Evolutionary conservation across 1,139 yeast genomes (phyloP).

Genomic region (Pichia sp.): DNA sequence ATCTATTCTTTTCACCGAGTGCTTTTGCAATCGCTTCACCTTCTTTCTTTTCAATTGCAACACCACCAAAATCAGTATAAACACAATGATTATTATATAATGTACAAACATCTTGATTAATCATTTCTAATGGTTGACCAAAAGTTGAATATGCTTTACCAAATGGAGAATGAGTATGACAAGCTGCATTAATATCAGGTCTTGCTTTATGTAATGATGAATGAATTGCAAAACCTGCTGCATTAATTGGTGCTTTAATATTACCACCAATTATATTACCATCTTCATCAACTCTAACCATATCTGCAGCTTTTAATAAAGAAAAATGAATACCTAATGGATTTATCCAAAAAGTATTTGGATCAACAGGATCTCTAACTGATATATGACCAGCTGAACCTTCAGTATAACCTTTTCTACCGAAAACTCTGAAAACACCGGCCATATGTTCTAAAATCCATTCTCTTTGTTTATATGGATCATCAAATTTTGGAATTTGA

Average conservation of each 20-base stretch:
- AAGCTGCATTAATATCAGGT: conserved; percentile 76
- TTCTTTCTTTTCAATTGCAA: conserved; percentile 68
- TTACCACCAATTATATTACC: conserved; percentile 48
- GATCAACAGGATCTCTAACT: conserved; percentile 68
- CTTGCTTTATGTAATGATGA: conserved; percentile 70
- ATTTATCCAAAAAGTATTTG: conserved; percentile 71
- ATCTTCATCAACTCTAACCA: conserved; percentile 69
- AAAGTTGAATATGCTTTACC: conserved; percentile 74
- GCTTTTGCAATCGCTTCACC: conserved; percentile 63
- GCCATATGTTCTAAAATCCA: conserved; percentile 75
- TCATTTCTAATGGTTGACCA: conserved; percentile 68
- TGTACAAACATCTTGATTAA: conserved; percentile 70
- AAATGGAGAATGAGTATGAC: conserved; percentile 69
- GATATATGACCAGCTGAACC: conserved; percentile 82
- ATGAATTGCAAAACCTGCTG: conserved; percentile 79
- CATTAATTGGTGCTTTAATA: conserved; percentile 50
- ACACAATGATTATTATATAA: conserved; percentile 64
- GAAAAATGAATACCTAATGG: conserved; percentile 71
- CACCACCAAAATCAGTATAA: conserved; percentile 69
- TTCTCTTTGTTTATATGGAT: conserved; percentile 46
- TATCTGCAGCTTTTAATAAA: conserved; percentile 60
- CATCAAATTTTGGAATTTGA: conserved; percentile 46
- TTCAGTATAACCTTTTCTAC: conserved; percentile 66
- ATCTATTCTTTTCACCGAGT: conserved; percentile 52
- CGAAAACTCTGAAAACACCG: conserved; percentile 73